Conservation (phyloP, 306 rosid genomes). For the Rosa rugosa region DNA sequence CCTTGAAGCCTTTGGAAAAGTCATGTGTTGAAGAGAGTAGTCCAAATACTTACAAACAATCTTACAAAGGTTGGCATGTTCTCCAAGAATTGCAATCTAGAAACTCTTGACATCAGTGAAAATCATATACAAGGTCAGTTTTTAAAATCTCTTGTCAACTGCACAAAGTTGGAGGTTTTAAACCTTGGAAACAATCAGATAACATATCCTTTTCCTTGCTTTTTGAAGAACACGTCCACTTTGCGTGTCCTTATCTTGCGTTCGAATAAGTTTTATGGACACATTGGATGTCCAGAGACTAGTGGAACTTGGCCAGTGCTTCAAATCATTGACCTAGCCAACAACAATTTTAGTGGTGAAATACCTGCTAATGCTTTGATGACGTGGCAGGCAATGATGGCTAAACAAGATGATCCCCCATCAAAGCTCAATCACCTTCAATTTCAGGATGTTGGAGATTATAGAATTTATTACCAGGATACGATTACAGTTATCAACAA, state of each 20-base stretch:
- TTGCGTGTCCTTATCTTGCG: constrained; percentile 16
- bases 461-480: neutral
- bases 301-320: constrained; percentile 6
- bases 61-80: neutral
- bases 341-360: neutral
- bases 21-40: too few species aligned
- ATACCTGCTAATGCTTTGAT: neutral
- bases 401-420: neutral
- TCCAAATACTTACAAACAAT: too few species aligned
- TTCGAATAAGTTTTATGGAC: constrained; percentile 3
- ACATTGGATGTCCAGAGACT: neutral
- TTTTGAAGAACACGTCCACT: constrained; percentile 18
- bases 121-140: neutral
- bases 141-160: neutral
- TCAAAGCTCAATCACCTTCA: neutral
- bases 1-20: too few species aligned
- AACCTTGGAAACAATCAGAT: constrained; percentile 20
- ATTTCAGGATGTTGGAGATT: neutral
- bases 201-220: constrained; percentile 11
- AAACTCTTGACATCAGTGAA: neutral
- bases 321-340: constrained; percentile 25
- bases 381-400: neutral
- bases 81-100: neutral
- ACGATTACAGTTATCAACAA: neutral
- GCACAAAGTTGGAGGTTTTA: constrained; percentile 24